A percentile compares a stretch with the other conserved stretches of the same genome.
Evolutionary conservation across 345 rosid species (phyloP).

Genomic region (Heritiera fomes): DNA sequence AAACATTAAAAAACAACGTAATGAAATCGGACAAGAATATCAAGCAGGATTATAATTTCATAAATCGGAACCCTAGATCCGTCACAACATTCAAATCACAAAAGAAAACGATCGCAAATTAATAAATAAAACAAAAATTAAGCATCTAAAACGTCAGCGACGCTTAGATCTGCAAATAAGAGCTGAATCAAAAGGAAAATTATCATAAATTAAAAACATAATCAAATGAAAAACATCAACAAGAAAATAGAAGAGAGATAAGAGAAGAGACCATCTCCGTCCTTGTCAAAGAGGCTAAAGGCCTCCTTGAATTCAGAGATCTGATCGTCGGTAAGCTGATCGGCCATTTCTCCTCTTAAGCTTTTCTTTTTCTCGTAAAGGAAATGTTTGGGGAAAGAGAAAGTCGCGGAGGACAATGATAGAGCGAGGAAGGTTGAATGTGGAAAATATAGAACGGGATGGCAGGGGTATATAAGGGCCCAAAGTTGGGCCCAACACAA

Average conservation of each 20-base stretch:
- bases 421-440: background rate
- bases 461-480: conserved; percentile 3
- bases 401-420: conserved; percentile 2
- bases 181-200: background rate
- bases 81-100: background rate
- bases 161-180: conserved; percentile 7
- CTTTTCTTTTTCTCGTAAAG: background rate
- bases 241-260: background rate
- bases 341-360: conserved; percentile 14
- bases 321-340: conserved; percentile 28
- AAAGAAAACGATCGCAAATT: background rate
- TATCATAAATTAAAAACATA: background rate
- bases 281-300: conserved; percentile 30
- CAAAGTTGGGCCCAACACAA: conserved; percentile 19
- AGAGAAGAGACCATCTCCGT: conserved; percentile 27
- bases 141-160: background rate
- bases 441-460: background rate
- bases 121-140: background rate
- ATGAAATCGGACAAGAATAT: background rate
- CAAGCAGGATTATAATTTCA: background rate
- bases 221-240: background rate
- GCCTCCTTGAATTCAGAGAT: conserved; percentile 33
- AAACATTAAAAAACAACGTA: conserved; percentile 6
- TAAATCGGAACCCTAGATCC: conserved; percentile 21
- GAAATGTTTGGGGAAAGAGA: background rate